These are phyloP conservation scores for Starmera pachycereana DNA, from an alignment of 805 yeast genomes.

Conservation along the genomic window DNA sequence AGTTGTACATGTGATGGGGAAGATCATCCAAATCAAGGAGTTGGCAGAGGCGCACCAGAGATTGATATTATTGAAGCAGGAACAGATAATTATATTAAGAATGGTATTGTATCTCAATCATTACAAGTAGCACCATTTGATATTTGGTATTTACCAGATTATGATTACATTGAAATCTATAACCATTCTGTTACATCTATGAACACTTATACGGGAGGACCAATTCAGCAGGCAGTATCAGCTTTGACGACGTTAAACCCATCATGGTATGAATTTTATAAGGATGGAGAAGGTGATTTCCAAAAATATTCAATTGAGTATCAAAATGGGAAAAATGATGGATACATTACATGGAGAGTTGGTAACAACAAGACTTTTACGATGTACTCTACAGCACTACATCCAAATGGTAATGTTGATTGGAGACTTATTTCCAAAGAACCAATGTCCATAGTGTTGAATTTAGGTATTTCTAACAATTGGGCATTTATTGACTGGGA, in stretches of 20 bases:
- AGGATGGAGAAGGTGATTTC: conserved; percentile 14
- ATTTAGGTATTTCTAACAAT: conserved; percentile 37
- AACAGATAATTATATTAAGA: conserved; percentile 19
- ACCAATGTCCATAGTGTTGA: conserved; percentile 39
- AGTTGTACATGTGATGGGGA: conserved; percentile 35
- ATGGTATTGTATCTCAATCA: conserved; percentile 40
- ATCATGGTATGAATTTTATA: conserved; percentile 35
- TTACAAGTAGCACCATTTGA: conserved; percentile 42
- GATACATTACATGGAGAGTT: conserved; percentile 35
- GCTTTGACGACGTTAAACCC: conserved; percentile 38
- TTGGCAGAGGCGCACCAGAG: conserved; percentile 41
- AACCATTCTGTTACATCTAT: conserved; percentile 31
- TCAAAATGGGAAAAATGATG: conserved; percentile 19
- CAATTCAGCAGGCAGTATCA: conserved; percentile 39
- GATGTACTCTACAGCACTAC: conserved; percentile 29
- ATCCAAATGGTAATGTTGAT: conserved; percentile 41
- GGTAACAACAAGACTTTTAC: conserved; percentile 39
- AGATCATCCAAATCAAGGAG: conserved; percentile 37
- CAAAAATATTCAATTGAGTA: conserved; percentile 37
- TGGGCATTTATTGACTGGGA: conserved; percentile 45
- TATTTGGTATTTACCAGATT: conserved; percentile 43
- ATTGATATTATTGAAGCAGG: conserved; percentile 41
- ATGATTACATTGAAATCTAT: conserved; percentile 32
- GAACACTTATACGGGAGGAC: conserved; percentile 40
- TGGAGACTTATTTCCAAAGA: conserved; percentile 38